Evolutionary conservation across 495 filamentous ascomycete genomes (phyloP), one percentile per base, ranked within the genome.

Genomic region (Neurospora sp.): DNA sequence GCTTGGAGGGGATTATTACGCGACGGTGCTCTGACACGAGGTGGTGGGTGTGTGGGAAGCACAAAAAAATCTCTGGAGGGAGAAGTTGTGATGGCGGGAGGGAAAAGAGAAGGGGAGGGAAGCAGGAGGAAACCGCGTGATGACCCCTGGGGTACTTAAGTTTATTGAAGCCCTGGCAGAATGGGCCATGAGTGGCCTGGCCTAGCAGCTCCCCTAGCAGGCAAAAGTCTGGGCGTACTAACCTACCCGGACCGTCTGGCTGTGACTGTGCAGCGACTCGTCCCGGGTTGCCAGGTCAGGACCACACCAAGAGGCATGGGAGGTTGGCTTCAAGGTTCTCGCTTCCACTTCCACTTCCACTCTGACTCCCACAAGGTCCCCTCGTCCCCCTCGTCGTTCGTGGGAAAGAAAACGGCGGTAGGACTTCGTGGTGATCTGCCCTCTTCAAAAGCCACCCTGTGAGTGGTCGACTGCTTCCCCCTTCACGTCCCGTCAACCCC

Each of bases 51-150:
- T 76, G 69, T 75, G 75, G 73, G 69, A 74, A 79, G 78, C 72
- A 72, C 75, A 77, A 69, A 74, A 74, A 72, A 72, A 71, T 77
- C 75, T 77, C 78, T 73, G 66, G 7, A 73, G 72, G 36, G 83
- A 82, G 74, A 88, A 84, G 81, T 39, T 72, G 62, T 69, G 59
- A 72, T 59, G 71, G 75, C 70, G 74, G 73, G 74, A 73, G 76
- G 74, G 72, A 66, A 76, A 71, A 62, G 37, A 66, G 71, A 71
- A 70, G 28, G 62, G 73, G 34, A 70, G 69, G 28, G 48, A 43
- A 34, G 69, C n/a, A 48, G 54, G 42, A 73, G 72, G 69, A 70
- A 69, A 71, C 59, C 71, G 75, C 73, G 75, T 75, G 73, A 73
- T 75, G 78, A 70, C 28, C 39, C 39, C 37, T 59, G 75, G 78